These are phyloP conservation scores for Globisporangium orthogonon DNA, from an alignment of 352 stramenopile genomes.

Conservation along the genomic window DNA sequence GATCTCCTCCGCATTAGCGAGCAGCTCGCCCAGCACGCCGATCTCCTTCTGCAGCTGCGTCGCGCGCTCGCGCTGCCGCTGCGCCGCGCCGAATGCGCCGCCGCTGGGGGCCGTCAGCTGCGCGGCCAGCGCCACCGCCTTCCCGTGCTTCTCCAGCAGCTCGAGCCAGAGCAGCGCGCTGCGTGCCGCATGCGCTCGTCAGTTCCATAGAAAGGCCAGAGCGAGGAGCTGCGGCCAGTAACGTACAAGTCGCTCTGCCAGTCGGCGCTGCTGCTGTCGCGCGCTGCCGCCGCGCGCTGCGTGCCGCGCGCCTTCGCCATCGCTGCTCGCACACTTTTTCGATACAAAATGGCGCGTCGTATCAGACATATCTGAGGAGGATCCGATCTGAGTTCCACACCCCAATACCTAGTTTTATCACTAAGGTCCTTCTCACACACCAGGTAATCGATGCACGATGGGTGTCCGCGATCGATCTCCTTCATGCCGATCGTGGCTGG, in stretches of 20 bases:
- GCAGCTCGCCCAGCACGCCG: conserved; percentile 6
- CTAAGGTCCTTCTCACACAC: no score
- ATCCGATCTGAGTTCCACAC: no score
- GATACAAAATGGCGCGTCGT: background rate
- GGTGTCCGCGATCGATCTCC: no score
- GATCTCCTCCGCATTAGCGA: conserved; percentile 11
- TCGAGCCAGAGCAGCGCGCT: conserved; percentile 14
- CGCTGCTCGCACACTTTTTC: background rate
- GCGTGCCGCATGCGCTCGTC: background rate
- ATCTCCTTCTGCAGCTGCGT: conserved; percentile 2
- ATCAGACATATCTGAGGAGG: no score
- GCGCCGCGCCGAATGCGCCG: background rate
- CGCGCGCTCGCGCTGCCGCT: background rate
- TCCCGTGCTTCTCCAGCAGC: conserved; percentile 10
- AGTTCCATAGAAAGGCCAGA: background rate
- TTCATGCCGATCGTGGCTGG: no score
- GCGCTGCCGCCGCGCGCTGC: background rate
- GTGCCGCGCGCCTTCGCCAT: background rate
- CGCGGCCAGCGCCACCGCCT: background rate
- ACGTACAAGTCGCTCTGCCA: conserved; percentile 7
- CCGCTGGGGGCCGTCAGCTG: background rate
- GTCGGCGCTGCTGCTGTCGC: background rate
- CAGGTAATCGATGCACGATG: no score
- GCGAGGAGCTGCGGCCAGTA: background rate
- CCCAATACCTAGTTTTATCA: no score